phyloP scores from a whole-genome alignment of 192 early-diverging fungal genomes.

The Gryganskiella cystojenkinii region DNA sequence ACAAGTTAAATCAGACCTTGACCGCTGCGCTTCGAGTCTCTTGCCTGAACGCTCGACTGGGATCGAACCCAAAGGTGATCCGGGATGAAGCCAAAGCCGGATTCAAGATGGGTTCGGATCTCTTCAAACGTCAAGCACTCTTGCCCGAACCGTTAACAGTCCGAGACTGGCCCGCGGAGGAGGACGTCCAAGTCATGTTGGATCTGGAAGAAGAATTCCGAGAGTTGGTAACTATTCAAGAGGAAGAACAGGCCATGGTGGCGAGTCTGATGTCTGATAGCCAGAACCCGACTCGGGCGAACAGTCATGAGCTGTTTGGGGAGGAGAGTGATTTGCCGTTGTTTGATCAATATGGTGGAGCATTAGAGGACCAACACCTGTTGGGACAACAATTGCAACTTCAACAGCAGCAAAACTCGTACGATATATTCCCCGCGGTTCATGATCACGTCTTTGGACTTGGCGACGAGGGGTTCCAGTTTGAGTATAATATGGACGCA shows the following conservation, averaged over 20 bases:
- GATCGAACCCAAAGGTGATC: slow-evolving; percentile 32
- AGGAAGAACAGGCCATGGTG: slow-evolving; percentile 21
- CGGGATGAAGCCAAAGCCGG: slow-evolving; percentile 49
- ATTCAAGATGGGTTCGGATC: slow-evolving; percentile 43
- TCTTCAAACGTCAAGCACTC: slow-evolving; percentile 38
- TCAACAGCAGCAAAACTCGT: not conserved
- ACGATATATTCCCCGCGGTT: slow-evolving; percentile 18
- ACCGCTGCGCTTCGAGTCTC: slow-evolving; percentile 37
- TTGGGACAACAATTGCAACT: not conserved
- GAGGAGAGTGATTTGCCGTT: not conserved
- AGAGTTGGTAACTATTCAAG: slow-evolving; percentile 43
- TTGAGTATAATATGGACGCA: slow-evolving; percentile 32
- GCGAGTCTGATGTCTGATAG: not conserved
- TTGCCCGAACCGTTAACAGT: slow-evolving; percentile 34
- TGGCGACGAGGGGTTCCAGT: slow-evolving; percentile 43
- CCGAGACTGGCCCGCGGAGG: slow-evolving; percentile 52
- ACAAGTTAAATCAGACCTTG: slow-evolving; percentile 35
- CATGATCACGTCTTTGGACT: slow-evolving; percentile 46
- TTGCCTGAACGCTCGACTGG: slow-evolving; percentile 37
- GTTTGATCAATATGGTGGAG: not conserved
- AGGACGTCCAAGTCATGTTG: slow-evolving; percentile 46
- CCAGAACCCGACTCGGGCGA: slow-evolving; percentile 5
- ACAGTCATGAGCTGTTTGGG: not conserved
- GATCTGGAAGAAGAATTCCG: slow-evolving; percentile 47
- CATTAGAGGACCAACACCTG: not conserved